Percentiles rank a stretch among this genome's conserved stretches.
Conservation (phyloP, 2,329 filamentous ascomycete genomes). For the Nigrospora oryzae region DNA sequence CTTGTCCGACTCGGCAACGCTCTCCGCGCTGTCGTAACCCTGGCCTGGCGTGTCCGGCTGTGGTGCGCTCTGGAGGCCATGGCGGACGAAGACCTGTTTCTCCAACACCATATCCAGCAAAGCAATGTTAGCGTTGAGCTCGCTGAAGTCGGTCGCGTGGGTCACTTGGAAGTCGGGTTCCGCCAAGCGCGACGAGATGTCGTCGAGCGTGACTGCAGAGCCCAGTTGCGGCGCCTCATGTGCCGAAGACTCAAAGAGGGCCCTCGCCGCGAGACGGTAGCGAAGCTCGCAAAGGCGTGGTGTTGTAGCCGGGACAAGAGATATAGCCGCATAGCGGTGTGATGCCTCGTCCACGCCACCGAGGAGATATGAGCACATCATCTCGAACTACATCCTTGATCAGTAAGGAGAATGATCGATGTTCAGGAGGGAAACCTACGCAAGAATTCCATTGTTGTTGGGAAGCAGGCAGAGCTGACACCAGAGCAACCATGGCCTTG, state of each 20-base stretch:
- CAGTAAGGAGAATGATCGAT: neutral
- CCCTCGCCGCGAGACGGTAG: slow-evolving; percentile 56
- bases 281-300: slow-evolving; percentile 49
- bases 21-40: slow-evolving; percentile 15
- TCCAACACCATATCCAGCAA: slow-evolving; percentile 72
- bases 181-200: slow-evolving; percentile 36
- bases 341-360: slow-evolving; percentile 34
- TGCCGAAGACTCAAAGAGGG: slow-evolving; percentile 44
- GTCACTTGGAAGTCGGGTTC: slow-evolving; percentile 42
- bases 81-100: slow-evolving; percentile 33
- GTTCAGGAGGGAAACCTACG: slow-evolving; percentile 23
- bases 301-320: slow-evolving; percentile 46
- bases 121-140: slow-evolving; percentile 55
- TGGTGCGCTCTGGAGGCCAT: slow-evolving; percentile 20
- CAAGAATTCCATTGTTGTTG: slow-evolving; percentile 29
- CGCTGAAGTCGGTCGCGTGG: slow-evolving; percentile 55
- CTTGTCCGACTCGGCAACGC: slow-evolving; percentile 51
- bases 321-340: slow-evolving; percentile 50
- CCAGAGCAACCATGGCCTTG: slow-evolving; percentile 32
- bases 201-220: slow-evolving; percentile 29
- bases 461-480: slow-evolving; percentile 27
- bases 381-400: slow-evolving; percentile 32
- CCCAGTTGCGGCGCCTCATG: slow-evolving; percentile 32
- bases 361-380: slow-evolving; percentile 38
- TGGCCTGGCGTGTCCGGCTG: slow-evolving; percentile 14